These are phyloP conservation scores for Salix caprea DNA, from an alignment of 345 rosid genomes.

Conservation along the genomic window DNA sequence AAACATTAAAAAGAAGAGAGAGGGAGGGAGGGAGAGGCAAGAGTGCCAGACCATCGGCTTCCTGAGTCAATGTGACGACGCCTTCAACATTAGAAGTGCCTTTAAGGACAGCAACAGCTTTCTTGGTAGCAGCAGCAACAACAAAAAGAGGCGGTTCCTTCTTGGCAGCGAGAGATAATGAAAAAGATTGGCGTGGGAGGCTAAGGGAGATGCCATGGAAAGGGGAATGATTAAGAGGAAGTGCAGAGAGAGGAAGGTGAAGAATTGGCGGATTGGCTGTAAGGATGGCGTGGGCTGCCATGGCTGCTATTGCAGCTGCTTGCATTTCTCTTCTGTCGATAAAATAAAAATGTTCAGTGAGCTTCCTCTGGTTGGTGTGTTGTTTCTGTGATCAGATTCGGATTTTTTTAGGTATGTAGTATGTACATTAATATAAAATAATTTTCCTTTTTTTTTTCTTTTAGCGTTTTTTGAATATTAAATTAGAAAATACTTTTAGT, in stretches of 20 bases:
- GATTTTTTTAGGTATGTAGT: too few relatives aligned
- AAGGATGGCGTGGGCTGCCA: constrained; percentile 59
- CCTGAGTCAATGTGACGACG: constrained; percentile 77
- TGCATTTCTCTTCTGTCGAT: constrained; percentile 10
- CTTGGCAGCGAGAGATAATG: constrained; percentile 28
- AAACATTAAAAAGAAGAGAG: neutral
- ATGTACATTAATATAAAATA: too few relatives aligned
- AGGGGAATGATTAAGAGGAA: constrained; percentile 31
- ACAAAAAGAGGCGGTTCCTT: constrained; percentile 39
- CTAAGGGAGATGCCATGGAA: constrained; percentile 58
- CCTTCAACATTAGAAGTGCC: constrained; percentile 83
- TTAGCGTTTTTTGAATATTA: too few relatives aligned
- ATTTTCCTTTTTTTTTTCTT: too few relatives aligned
- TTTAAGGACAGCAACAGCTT: constrained; percentile 88
- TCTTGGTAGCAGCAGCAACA: constrained; percentile 60
- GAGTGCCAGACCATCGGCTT: constrained; percentile 45
- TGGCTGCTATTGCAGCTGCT: constrained; percentile 40
- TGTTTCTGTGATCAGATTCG: too few relatives aligned
- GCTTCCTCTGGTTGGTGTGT: neutral
- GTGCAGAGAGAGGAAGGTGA: constrained; percentile 18
- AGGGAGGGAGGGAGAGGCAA: neutral
- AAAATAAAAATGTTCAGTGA: neutral
- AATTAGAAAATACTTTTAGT: too few relatives aligned
- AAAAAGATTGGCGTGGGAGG: constrained; percentile 37
- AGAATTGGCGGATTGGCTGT: constrained; percentile 24